Conservation (phyloP, 768 basidiomycete genomes). For the Asterophora lycoperdoides region DNA sequence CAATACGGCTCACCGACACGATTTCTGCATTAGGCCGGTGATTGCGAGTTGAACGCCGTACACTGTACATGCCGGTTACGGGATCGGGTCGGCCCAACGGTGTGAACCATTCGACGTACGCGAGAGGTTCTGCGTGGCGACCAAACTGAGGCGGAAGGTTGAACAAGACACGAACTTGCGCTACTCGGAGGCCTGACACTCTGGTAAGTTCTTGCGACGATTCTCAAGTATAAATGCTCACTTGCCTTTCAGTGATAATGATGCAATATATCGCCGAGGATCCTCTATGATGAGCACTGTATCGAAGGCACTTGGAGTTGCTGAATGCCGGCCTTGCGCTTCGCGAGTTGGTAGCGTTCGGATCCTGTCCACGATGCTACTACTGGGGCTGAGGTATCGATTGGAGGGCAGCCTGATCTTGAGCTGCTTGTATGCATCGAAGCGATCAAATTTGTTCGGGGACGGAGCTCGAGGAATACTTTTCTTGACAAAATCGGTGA, state of each 20-base stretch:
- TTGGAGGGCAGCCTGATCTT: constrained; percentile 1
- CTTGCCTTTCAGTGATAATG: no score
- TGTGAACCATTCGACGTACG: no score
- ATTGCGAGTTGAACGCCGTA: background rate
- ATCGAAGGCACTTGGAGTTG: no score
- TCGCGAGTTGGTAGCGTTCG: constrained; percentile 2
- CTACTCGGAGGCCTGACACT: no score
- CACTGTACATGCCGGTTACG: constrained; percentile 3
- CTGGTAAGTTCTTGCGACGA: no score
- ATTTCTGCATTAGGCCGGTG: no score
- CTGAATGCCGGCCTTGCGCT: background rate
- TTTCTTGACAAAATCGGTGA: constrained; percentile 8
- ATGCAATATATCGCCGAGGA: background rate
- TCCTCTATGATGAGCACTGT: constrained; percentile 10
- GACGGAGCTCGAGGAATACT: background rate
- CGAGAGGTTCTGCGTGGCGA: background rate
- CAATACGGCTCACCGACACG: no score
- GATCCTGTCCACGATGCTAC: background rate
- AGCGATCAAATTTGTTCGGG: constrained; percentile 6
- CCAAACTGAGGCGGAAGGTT: constrained; percentile 12
- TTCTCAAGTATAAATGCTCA: no score
- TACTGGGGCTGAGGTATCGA: constrained; percentile 1
- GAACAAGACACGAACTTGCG: no score
- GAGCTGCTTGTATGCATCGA: constrained; percentile 9
- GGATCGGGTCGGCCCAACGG: no score